Percentiles rank a stretch among this genome's conserved stretches.
phyloP scores from a whole-genome alignment of 2,329 filamentous ascomycete species.

The Pyrenochaeta sp. region DNA sequence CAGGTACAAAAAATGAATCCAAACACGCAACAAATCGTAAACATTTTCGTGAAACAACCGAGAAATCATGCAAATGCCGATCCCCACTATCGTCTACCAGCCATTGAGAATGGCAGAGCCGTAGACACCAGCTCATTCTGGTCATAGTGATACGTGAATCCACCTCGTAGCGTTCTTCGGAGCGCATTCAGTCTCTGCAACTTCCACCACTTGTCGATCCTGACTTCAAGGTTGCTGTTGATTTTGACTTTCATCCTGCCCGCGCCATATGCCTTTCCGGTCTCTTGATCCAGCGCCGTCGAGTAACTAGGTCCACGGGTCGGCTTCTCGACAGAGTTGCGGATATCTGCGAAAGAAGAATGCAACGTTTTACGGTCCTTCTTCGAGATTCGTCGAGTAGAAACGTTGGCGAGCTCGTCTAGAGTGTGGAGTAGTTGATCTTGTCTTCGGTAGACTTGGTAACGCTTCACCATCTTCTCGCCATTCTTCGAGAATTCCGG shows the following conservation, averaged over 20 bases:
- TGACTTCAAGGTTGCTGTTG: constrained; percentile 65
- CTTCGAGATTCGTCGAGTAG: constrained; percentile 69
- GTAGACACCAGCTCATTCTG: constrained; percentile 46
- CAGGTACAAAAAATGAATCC: constrained; percentile 6
- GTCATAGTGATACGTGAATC: constrained; percentile 47
- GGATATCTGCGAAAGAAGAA: constrained; percentile 69
- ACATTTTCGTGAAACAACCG: background rate
- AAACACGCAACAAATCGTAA: no score
- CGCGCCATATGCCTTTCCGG: constrained; percentile 64
- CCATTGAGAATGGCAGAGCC: constrained; percentile 41
- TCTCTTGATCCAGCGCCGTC: constrained; percentile 68
- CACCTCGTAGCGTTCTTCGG: constrained; percentile 63
- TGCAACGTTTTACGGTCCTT: constrained; percentile 72
- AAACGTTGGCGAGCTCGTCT: constrained; percentile 65
- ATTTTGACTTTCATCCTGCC: constrained; percentile 68
- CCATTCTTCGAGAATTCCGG: constrained; percentile 38
- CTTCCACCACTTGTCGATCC: constrained; percentile 78
- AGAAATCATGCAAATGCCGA: background rate
- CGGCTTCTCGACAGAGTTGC: constrained; percentile 71
- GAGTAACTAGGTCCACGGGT: constrained; percentile 71
- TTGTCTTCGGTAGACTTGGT: constrained; percentile 71
- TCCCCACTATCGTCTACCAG: constrained; percentile 19
- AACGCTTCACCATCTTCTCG: constrained; percentile 64
- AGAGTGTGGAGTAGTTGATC: constrained; percentile 67
- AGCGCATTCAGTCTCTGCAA: constrained; percentile 68